phyloP scores from a whole-genome alignment of 305 asterid species.

The Fraxinus albicans region DNA sequence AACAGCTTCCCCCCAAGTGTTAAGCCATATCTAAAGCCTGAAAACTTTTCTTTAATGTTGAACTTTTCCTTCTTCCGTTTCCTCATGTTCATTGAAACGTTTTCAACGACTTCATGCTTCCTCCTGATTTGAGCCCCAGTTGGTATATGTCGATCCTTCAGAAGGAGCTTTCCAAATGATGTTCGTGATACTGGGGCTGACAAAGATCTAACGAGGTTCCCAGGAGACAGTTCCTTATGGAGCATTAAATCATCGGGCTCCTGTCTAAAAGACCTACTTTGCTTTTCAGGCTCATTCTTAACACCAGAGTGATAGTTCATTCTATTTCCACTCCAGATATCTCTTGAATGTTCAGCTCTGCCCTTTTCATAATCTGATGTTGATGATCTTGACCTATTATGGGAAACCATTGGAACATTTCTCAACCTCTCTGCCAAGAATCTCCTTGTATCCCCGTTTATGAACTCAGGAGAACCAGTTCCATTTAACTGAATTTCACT shows the following conservation, averaged over 20 bases:
- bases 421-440: slow-evolving; percentile 72
- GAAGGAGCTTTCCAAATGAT: slow-evolving; percentile 86
- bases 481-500: slow-evolving; percentile 59
- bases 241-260: slow-evolving; percentile 46
- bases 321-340: slow-evolving; percentile 30
- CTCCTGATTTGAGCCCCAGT: slow-evolving; percentile 84
- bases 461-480: slow-evolving; percentile 61
- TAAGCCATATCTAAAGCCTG: slow-evolving; percentile 75
- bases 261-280: slow-evolving; percentile 56
- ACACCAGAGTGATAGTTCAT: slow-evolving; percentile 33
- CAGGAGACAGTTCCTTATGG: slow-evolving; percentile 57
- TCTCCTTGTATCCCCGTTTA: slow-evolving; percentile 63
- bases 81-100: slow-evolving; percentile 48
- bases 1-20: slow-evolving; percentile 74
- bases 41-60: slow-evolving; percentile 76
- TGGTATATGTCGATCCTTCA: slow-evolving; percentile 71
- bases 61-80: slow-evolving; percentile 73
- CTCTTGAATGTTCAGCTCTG: slow-evolving; percentile 37
- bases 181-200: slow-evolving; percentile 89
- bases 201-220: slow-evolving; percentile 78
- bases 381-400: slow-evolving; percentile 45
- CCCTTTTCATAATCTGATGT: slow-evolving; percentile 35
- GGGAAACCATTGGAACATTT: slow-evolving; percentile 54
- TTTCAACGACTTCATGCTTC: slow-evolving; percentile 76
- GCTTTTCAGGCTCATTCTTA: slow-evolving; percentile 45